Evolutionary conservation across 768 basidiomycete genomes (phyloP).

Genomic region (Rhizopogon sp.): DNA sequence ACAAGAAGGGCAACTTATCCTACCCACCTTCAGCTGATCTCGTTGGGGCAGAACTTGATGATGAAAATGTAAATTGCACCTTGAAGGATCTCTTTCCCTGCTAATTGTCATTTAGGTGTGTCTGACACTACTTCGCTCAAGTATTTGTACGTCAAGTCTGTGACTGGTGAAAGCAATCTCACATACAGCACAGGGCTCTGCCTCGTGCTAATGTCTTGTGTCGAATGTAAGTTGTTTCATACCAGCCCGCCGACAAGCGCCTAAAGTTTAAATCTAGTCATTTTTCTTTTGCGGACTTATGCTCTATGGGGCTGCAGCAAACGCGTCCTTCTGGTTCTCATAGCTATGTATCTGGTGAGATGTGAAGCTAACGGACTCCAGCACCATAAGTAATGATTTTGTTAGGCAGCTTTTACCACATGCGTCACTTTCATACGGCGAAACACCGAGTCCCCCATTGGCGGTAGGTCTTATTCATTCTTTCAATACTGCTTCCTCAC

Average conservation of each 20-base stretch:
- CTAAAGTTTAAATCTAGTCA: background rate
- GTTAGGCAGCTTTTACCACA: background rate
- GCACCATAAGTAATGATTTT: background rate
- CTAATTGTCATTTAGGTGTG: background rate
- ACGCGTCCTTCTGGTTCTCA: background rate
- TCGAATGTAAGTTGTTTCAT: background rate
- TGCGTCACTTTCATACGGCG: background rate
- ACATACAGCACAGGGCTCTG: background rate
- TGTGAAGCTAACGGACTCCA: background rate
- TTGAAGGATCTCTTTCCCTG: background rate
- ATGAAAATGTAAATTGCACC: background rate
- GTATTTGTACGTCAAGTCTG: background rate
- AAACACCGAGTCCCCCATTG: background rate
- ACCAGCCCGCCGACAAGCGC: background rate
- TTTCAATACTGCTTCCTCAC: background rate
- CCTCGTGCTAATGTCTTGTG: background rate
- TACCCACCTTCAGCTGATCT: background rate
- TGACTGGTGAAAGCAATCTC: background rate
- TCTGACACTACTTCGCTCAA: background rate
- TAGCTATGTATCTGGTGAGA: background rate
- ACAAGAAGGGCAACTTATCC: background rate
- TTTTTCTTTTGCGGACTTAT: background rate
- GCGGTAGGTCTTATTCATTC: background rate
- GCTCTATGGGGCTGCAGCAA: background rate
- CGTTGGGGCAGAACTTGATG: background rate